phyloP scores from a whole-genome alignment of 768 basidiomycete genomes.

The Imleria badia region DNA sequence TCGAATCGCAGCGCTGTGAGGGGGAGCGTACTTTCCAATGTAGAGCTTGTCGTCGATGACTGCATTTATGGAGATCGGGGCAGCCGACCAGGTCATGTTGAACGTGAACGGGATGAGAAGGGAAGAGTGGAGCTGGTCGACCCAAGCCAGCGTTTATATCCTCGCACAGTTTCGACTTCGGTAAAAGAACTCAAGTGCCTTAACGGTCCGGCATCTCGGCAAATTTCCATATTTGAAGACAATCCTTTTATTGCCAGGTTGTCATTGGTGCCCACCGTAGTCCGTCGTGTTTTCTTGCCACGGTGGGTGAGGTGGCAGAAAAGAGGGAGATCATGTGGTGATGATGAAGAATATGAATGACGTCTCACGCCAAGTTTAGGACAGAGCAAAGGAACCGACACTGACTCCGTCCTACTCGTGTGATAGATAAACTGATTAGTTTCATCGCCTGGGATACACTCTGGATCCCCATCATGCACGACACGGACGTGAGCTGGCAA shows the following conservation, averaged over 20 bases:
- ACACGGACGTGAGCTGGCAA: conserved; percentile 1
- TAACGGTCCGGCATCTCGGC: conserved; percentile 24
- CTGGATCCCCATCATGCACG: too few relatives aligned
- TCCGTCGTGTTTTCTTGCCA: too few relatives aligned
- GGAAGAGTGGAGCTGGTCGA: conserved; percentile 12
- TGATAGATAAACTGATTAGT: background rate
- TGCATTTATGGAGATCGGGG: conserved; percentile 26
- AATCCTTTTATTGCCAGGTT: too few relatives aligned
- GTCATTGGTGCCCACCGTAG: too few relatives aligned
- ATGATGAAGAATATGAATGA: background rate
- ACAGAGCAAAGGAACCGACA: background rate
- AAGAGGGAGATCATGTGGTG: conserved; percentile 1
- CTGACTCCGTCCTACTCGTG: too few relatives aligned
- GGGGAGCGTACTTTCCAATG: conserved; percentile 35
- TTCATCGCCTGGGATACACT: background rate
- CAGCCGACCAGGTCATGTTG: conserved; percentile 30
- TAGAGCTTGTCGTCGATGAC: conserved; percentile 34
- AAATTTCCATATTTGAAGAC: background rate
- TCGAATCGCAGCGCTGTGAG: background rate
- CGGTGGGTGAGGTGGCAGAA: too few relatives aligned
- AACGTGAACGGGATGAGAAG: background rate
- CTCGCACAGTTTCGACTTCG: background rate
- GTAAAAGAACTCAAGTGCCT: background rate
- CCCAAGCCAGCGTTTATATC: conserved; percentile 20
- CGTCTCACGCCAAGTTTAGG: background rate